phyloP scores from a whole-genome alignment of 805 yeast genomes.

The Lipomyces yamanashiensis region DNA sequence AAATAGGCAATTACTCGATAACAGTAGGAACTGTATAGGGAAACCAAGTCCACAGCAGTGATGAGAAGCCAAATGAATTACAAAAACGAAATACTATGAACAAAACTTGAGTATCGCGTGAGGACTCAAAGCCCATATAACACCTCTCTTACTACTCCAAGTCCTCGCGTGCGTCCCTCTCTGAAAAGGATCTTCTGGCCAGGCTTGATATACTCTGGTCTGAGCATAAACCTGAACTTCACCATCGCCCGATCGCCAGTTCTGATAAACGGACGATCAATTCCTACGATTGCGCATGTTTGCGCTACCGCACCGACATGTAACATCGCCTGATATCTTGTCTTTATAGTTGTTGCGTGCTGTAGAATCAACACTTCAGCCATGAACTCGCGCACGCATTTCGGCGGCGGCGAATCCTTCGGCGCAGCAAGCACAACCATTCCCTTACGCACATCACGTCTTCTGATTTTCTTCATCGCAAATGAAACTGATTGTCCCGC shows the following conservation, averaged over 20 bases:
- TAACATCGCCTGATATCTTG: slow-evolving; percentile 36
- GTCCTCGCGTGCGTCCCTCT: slow-evolving; percentile 37
- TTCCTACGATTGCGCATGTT: slow-evolving; percentile 34
- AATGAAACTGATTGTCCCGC: slow-evolving; percentile 37
- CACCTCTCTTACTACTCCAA: slow-evolving; percentile 36
- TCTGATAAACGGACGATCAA: slow-evolving; percentile 34
- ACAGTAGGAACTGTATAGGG: too few species aligned
- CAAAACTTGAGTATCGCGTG: too few species aligned
- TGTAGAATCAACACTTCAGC: slow-evolving; percentile 37
- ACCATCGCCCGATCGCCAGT: slow-evolving; percentile 38
- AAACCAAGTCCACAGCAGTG: too few species aligned
- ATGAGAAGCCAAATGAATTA: too few species aligned
- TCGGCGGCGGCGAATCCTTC: slow-evolving; percentile 20
- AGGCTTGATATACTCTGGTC: slow-evolving; percentile 33
- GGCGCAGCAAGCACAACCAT: slow-evolving; percentile 32
- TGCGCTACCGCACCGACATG: slow-evolving; percentile 37
- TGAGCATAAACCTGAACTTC: slow-evolving; percentile 29
- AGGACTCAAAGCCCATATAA: slow-evolving; percentile 16
- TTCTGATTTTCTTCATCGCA: slow-evolving; percentile 32
- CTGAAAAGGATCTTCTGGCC: slow-evolving; percentile 36
- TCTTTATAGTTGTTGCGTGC: slow-evolving; percentile 36
- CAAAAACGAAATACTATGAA: too few species aligned
- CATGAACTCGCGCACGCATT: slow-evolving; percentile 31
- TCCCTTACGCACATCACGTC: slow-evolving; percentile 36
- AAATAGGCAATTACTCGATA: too few species aligned